Evolutionary conservation across 2,329 filamentous ascomycete genomes (phyloP), one percentile per base, ranked within the genome.

Genomic region (Xylariomycetidae sp.): DNA sequence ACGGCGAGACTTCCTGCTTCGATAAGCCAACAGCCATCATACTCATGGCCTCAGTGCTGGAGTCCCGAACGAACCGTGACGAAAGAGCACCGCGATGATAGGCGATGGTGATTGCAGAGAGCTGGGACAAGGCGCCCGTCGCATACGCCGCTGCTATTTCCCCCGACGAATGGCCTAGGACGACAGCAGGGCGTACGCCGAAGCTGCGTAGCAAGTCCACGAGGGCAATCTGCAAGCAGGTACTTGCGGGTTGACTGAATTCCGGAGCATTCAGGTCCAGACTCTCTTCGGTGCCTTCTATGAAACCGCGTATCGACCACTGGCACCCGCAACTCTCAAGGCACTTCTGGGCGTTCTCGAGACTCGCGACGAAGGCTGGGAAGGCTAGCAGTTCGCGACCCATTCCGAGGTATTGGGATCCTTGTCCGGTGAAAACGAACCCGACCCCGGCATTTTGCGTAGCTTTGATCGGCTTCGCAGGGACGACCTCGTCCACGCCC

Each of bases 71-170:
- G 20, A 22, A 15, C 25, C 10, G 25, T 25, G 4, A 5, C 8
- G 34, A 40, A 12, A 34, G 22, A 10, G 23, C 19, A 9, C 38
- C 38, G n/a, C 38, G 38, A 25, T 29, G 26, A 18, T 40, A 40
- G 5, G 38, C 38, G 16, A 23, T 12, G 23, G 12, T 29, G 12
- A 19, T n/a, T 14, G 18, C 29, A 13, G 22, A 22, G 4, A 5
- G 22, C 22, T 15, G 30, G 25, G 25, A 32, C 16, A 29, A 19
- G 19, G 34, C 34, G 9, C 38, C 38, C 16, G 28, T 19, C 10
- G 30, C 30, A 29, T 40, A 40, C 8, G 38, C 38, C 10, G 38
- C 38, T n/a, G 30, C 38, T 25, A 40, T 40, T 17, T 40, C 38
- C 6, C 38, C 35, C 18, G 29, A 33, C 9, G 34, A 37, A 16